Evolutionary conservation across 2,329 filamentous ascomycete genomes (phyloP).

Genomic region (Verticillium longisporum): DNA sequence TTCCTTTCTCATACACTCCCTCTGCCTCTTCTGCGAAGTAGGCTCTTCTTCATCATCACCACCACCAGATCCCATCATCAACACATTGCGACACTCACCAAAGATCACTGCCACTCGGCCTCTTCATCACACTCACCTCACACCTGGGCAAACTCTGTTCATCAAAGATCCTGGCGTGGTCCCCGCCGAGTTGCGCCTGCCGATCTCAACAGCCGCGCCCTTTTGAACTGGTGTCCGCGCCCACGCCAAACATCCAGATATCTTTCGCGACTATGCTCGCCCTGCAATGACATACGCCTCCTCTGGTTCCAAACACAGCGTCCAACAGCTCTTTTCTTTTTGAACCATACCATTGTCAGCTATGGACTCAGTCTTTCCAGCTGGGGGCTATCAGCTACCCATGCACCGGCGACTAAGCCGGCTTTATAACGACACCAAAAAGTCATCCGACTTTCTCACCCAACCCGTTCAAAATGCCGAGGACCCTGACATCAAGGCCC

Average conservation of each 20-base stretch:
- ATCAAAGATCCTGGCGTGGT: too few species aligned
- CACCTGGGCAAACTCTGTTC: not conserved
- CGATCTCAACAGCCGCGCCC: too few species aligned
- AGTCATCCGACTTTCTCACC: slow-evolving; percentile 66
- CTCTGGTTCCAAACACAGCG: not conserved
- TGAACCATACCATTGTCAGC: not conserved
- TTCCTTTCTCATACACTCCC: not conserved
- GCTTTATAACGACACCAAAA: slow-evolving; percentile 77
- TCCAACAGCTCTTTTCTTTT: not conserved
- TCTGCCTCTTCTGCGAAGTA: not conserved
- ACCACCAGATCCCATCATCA: not conserved
- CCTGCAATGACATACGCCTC: not conserved
- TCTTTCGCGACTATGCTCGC: not conserved
- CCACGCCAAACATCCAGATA: not conserved
- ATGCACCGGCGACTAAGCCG: slow-evolving; percentile 60
- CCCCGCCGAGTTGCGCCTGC: too few species aligned
- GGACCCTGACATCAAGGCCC: slow-evolving; percentile 61
- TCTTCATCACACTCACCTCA: not conserved
- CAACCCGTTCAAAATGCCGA: slow-evolving; percentile 55
- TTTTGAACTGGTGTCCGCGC: not conserved
- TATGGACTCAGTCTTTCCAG: slow-evolving; percentile 46
- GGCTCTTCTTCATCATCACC: not conserved
- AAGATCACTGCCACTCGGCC: not conserved
- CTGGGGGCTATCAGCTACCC: slow-evolving; percentile 46
- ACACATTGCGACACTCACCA: not conserved